Evolutionary conservation across 768 basidiomycete species (phyloP), one percentile per base, ranked within the genome.

Genomic region (Boletus rubroflammeus): DNA sequence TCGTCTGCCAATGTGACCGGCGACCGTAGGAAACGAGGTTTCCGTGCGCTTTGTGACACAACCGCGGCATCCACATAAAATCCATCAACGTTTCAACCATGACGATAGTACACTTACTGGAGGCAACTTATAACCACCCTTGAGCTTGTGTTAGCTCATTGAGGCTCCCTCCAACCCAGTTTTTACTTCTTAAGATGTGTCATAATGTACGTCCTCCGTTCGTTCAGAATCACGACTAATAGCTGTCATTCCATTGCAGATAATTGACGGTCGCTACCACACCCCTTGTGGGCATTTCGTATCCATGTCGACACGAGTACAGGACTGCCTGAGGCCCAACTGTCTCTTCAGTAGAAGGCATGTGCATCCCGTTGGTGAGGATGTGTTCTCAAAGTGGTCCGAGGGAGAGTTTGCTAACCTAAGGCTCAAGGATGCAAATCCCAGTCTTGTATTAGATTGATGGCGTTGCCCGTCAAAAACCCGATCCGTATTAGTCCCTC

Each of bases 221-320:
- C 46, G 47, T 32, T 28, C 32, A n/a, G 25, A 36, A 45, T 36
- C n/a, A 28, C 25, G 15, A 23, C 56, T 53, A 35, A 56, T 41
- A 3, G 13, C 17, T 32, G 26, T 41, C 35, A 34, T 49, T 26
- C 44, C 31, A 29, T 42, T 54, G 34, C 60, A 90, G 88, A 78
- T 90, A 58, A 83, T 88, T 55, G 88, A 90, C 66, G 88, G 88
- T 51, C 82, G 86, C 59, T 87, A 76, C 69, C 81, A 88, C 72
- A 81, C 82, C 15, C 67, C 71, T 50, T 90, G 88, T 69, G 79
- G 81, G 9, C 87, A 90, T 68, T 90, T 90, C 68, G 73, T 82
- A 54, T 79, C 81, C 50, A 85, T 90, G 81, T 80, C 84, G 41
- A 87, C 87, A 19, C 79, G 76, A 51, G 69, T 78, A 45, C 81